Evolutionary conservation across 441 rosid species (phyloP).

Genomic region (Biscutella laevigata): DNA sequence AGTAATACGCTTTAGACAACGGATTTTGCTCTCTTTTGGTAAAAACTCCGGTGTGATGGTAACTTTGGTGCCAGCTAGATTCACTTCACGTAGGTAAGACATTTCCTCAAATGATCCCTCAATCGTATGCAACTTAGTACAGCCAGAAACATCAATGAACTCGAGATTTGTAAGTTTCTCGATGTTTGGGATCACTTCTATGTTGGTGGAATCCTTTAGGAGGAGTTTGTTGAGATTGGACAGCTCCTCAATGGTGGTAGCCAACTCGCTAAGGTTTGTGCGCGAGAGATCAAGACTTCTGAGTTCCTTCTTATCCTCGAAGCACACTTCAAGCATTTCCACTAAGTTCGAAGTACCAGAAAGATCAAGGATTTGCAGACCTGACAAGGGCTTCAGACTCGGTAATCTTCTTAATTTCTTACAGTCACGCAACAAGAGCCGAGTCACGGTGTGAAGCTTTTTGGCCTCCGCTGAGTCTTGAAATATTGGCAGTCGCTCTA

Average conservation of each 20-base stretch:
- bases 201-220: constrained; percentile 25
- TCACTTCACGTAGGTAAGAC: constrained; percentile 29
- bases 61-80: constrained; percentile 35
- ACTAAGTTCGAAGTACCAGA: constrained; percentile 29
- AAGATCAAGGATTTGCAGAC: constrained; percentile 45
- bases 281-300: constrained; percentile 36
- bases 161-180: constrained; percentile 26
- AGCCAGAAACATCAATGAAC: constrained; percentile 34
- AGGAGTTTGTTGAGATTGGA: constrained; percentile 26
- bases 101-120: constrained; percentile 29
- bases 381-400: constrained; percentile 26
- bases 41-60: constrained; percentile 23
- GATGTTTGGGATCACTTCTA: constrained; percentile 28
- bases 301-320: constrained; percentile 25
- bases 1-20: constrained; percentile 14
- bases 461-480: neutral
- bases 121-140: constrained; percentile 17
- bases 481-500: constrained; percentile 27
- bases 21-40: constrained; percentile 19
- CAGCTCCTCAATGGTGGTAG: constrained; percentile 20
- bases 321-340: constrained; percentile 30
- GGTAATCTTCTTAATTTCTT: constrained; percentile 22
- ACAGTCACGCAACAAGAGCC: constrained; percentile 25
- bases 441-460: neutral
- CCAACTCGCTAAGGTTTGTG: constrained; percentile 25